Evolutionary conservation across 2,329 filamentous ascomycete genomes (phyloP).

Genomic region (Cordyceps pruinosa): DNA sequence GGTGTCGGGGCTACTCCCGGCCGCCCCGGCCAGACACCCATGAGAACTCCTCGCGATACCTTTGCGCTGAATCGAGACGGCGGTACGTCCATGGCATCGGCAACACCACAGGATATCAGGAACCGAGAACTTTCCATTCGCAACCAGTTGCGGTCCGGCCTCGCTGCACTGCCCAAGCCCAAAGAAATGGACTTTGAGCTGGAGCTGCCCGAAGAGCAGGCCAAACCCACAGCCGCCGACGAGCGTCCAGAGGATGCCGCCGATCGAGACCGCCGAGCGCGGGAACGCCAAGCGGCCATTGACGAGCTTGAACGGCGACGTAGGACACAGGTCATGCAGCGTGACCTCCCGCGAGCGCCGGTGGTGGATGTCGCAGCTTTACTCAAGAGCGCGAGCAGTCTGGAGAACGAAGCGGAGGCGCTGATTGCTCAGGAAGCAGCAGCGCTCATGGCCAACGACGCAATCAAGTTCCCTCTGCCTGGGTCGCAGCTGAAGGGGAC

Average conservation of each 20-base stretch:
- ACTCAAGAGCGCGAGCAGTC: constrained; percentile 52
- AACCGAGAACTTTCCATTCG: constrained; percentile 63
- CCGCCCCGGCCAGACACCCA: constrained; percentile 69
- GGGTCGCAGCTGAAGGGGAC: constrained; percentile 58
- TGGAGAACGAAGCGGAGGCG: constrained; percentile 57
- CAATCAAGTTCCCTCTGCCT: constrained; percentile 64
- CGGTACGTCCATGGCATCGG: constrained; percentile 59
- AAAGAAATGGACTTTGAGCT: constrained; percentile 94
- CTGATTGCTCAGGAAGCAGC: constrained; percentile 73
- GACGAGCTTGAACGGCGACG: constrained; percentile 74
- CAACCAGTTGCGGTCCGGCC: constrained; percentile 60
- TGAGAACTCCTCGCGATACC: constrained; percentile 82
- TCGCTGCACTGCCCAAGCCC: constrained; percentile 83
- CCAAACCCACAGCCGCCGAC: constrained; percentile 46
- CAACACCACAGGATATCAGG: constrained; percentile 71
- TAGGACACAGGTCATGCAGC: constrained; percentile 88
- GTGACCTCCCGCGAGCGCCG: constrained; percentile 68
- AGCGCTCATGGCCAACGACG: constrained; percentile 74
- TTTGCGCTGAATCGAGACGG: constrained; percentile 75
- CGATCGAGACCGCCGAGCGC: constrained; percentile 72
- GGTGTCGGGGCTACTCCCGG: constrained; percentile 63
- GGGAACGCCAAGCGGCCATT: constrained; percentile 61
- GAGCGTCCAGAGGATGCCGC: constrained; percentile 55
- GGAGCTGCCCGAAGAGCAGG: constrained; percentile 77
- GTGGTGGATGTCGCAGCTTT: constrained; percentile 65